phyloP scores from a whole-genome alignment of 805 yeast genomes.

The Dipodascopsis uninucleata region DNA sequence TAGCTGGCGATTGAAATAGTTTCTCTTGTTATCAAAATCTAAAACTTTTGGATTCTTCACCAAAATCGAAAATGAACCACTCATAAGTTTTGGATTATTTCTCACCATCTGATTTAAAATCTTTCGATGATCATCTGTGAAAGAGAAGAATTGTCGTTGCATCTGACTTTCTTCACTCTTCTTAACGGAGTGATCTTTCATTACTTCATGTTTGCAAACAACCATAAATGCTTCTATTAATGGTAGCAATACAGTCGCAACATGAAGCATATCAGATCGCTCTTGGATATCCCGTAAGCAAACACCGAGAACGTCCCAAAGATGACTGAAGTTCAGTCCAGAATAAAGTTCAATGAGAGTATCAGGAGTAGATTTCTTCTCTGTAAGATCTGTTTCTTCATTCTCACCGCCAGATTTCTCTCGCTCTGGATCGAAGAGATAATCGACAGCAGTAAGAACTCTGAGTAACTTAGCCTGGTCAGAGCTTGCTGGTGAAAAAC shows the following conservation, averaged over 20 bases:
- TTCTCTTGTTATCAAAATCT: constrained; percentile 91
- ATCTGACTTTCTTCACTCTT: background rate
- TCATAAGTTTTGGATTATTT: constrained; percentile 85
- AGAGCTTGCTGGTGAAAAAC: constrained; percentile 74
- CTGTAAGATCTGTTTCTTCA: constrained; percentile 24
- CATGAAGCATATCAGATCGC: constrained; percentile 51
- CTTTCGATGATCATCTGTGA: constrained; percentile 84
- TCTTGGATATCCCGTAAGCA: constrained; percentile 63
- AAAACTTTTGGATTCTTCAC: constrained; percentile 83
- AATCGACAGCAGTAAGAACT: constrained; percentile 82
- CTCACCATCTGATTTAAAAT: constrained; percentile 88
- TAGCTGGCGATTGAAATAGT: constrained; percentile 72
- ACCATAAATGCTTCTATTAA: constrained; percentile 91
- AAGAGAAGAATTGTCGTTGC: constrained; percentile 60
- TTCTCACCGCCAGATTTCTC: constrained; percentile 24
- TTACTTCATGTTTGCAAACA: constrained; percentile 65
- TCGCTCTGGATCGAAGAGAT: constrained; percentile 54
- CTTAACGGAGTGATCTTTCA: constrained; percentile 37
- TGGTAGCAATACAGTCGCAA: constrained; percentile 80
- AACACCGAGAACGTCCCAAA: constrained; percentile 83
- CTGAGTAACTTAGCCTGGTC: constrained; percentile 87
- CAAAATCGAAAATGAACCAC: constrained; percentile 89
- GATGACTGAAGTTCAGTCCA: constrained; percentile 62
- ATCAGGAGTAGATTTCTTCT: constrained; percentile 39
- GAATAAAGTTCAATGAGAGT: constrained; percentile 61